Evolutionary conservation across 164 flowering plant species (phyloP), one percentile per base, ranked within the genome.

Genomic region (Vitis amurensis): DNA sequence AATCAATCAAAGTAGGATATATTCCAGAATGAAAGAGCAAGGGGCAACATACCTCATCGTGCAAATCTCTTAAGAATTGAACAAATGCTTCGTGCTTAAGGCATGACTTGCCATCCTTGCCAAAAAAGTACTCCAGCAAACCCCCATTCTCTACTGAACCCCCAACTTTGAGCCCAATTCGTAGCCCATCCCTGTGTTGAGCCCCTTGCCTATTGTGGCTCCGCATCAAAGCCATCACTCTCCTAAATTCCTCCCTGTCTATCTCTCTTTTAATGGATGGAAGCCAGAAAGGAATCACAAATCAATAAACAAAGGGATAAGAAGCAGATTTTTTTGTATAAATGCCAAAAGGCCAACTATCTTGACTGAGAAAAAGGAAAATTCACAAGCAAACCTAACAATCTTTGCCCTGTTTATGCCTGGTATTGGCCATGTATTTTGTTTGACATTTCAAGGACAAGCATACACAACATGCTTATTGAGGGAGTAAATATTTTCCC

Each of bases 181-280:
- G 76, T 55, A 67, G 70, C 29, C 97, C 95, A 76, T 87, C 88
- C 67, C 86, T 84, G 61, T 91, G 95, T n/a, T 76, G 69, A 64
- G 88, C 79, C 6, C 91, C 97, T 76, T 94, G 95, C 68, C 93
- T 85, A 71, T 87, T 86, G 29, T 84, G 83, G 10, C 80, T 57
- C 27, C 95, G 80, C 98, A 94, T 92, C 73, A 92, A 72, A 9
- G 74, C 71, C 97, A 94, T 94, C 68, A 94, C 97, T 76, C 86
- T 92, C 88, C 86, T 89, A 53, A 94, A 94, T 68, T 94, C 97
- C 16, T 89, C 89, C 65, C 68, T 84, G 68, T 92, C 97, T 52
- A 94, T 89, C 61, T 86, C 83, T 66, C 98, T 94, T 82, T 63
- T 60, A 49, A 16, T 59, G 27, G 30, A 71, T 23, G 17, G 4